Evolutionary conservation across 768 basidiomycete genomes (phyloP).

Genomic region (Phlebiopsis gigantea): DNA sequence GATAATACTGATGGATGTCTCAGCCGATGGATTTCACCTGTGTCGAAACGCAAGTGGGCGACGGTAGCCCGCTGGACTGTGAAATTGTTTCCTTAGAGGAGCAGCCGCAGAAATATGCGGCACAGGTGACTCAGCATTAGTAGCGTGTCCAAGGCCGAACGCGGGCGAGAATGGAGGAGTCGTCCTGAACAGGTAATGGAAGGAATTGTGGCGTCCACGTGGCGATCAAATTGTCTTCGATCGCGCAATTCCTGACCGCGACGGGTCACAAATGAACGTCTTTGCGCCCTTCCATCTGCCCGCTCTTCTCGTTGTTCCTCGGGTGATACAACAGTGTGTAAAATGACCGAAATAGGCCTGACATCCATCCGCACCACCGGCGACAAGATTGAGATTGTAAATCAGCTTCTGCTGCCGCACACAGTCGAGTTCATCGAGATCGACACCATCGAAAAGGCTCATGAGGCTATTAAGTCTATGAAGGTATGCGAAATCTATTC

Average conservation of each 20-base stretch:
- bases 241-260: neutral
- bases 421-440: conserved; percentile 60
- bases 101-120: conserved; percentile 13
- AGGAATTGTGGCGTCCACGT: conserved; percentile 4
- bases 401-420: conserved; percentile 85
- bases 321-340: neutral
- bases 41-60: conserved; percentile 90
- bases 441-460: conserved; percentile 73
- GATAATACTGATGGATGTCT: neutral
- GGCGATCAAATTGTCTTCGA: conserved; percentile 1
- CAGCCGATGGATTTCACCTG: conserved; percentile 81
- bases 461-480: conserved; percentile 95
- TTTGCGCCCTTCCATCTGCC: neutral
- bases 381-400: conserved; percentile 74
- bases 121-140: conserved; percentile 9
- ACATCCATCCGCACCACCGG: conserved; percentile 40
- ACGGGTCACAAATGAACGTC: neutral
- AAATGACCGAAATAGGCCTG: conserved; percentile 17
- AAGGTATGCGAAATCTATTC: conserved; percentile 50
- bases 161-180: neutral
- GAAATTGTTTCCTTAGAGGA: conserved; percentile 61
- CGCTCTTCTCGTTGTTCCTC: neutral
- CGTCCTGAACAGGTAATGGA: neutral
- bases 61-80: conserved; percentile 74
- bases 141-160: neutral